Evolutionary conservation across 225 moss, liverwort and hornwort genomes (phyloP), one percentile per base, ranked within the genome.

Genomic region (Pleurozium schreberi): DNA sequence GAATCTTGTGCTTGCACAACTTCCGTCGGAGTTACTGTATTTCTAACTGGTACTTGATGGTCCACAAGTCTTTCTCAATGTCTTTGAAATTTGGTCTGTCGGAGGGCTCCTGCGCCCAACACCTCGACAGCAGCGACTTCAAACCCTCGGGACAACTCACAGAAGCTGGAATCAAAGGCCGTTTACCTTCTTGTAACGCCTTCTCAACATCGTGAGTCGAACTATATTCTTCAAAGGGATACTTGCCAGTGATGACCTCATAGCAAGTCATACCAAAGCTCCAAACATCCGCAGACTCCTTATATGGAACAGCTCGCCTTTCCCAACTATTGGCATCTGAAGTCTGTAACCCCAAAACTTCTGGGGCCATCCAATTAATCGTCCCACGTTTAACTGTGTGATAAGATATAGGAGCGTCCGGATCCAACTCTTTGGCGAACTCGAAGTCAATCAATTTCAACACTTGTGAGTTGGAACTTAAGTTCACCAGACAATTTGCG

Each of bases 191-290:
- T 60, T 1, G 21, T 40, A 86, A 64, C 11, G 40, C 76, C 5
- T n/a, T 11, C 40, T 1, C 0, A 8, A 86, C n/a, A n/a, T n/a
- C 0, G 19, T 50, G n/a, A n/a, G n/a, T 75, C 6, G 0, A 1
- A 75, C 0, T 1, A 75, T 10, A 50, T 10, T 75, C 75, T 15
- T 3, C 1, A 11, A 38, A 86, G 16, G 77, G 64, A 40, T 1
- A 3, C 21, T 10, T 15, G 77, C 86, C 86, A 30, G 77, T 86
- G 78, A 78, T 34, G 55, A 87, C 87, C 30, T 87, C 87, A 34
- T 78, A 87, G 66, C 66, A 87, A 34, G 34, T 66, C 86, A 86
- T 76, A 23, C 86, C 86, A 64, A 64, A 86, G 64, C 86, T 86
- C 77, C 86, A 77, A 63, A 79, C 79, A 67, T 87, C 79, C 67